Conservation (phyloP, 2,329 filamentous ascomycete genomes). For the Ophiocordyceps robertsii region DNA sequence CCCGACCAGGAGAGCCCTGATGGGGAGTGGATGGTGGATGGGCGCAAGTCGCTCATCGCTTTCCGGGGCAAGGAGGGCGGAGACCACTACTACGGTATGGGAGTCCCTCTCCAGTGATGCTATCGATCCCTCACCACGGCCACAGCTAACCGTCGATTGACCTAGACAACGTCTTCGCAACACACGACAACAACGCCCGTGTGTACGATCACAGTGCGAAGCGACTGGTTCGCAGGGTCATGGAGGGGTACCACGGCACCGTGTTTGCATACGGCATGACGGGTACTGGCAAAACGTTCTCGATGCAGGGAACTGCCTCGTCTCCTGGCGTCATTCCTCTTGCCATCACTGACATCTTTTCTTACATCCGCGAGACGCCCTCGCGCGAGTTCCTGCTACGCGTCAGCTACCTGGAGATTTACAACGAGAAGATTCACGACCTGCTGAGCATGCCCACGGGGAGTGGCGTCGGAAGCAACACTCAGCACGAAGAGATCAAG, state of each 20-base stretch:
- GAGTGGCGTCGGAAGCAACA: slow-evolving; percentile 36
- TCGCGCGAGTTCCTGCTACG: slow-evolving; percentile 86
- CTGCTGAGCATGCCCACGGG: slow-evolving; percentile 63
- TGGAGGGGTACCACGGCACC: slow-evolving; percentile 98
- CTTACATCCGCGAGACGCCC: slow-evolving; percentile 94
- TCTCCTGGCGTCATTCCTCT: slow-evolving; percentile 94
- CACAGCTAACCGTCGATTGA: slow-evolving; percentile 8
- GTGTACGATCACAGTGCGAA: slow-evolving; percentile 94
- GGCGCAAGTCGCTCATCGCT: slow-evolving; percentile 65
- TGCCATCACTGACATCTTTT: slow-evolving; percentile 97
- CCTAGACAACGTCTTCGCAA: slow-evolving; percentile 88
- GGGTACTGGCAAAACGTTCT: slow-evolving; percentile 96
- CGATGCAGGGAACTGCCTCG: slow-evolving; percentile 94
- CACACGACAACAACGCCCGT: slow-evolving; percentile 83
- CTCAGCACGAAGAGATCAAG: slow-evolving; percentile 83
- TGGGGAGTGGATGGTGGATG: slow-evolving; percentile 86
- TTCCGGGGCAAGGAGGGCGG: slow-evolving; percentile 83
- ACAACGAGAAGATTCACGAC: slow-evolving; percentile 96
- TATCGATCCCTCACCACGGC: not conserved
- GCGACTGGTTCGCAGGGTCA: slow-evolving; percentile 84
- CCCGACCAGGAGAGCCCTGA: slow-evolving; percentile 50
- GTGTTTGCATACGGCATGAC: slow-evolving; percentile 99
- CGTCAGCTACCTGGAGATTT: slow-evolving; percentile 97
- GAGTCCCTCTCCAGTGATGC: not conserved
- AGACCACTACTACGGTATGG: slow-evolving; percentile 79